These are phyloP conservation scores for Podila epigama DNA, from an alignment of 192 early-diverging fungal species.

Conservation along the genomic window DNA sequence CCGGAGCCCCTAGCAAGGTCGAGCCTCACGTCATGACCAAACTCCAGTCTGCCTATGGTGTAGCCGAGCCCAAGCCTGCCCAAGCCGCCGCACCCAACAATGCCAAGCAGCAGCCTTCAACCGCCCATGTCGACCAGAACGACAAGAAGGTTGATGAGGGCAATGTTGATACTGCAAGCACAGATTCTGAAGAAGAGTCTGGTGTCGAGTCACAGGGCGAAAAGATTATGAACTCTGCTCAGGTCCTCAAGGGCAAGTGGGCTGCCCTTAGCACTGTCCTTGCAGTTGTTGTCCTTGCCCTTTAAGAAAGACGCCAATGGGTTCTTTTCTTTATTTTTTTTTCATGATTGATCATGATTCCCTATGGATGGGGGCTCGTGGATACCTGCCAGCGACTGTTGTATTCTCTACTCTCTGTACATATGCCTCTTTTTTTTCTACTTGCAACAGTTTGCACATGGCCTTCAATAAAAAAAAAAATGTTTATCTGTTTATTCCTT, in stretches of 20 bases:
- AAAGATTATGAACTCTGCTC: neutral
- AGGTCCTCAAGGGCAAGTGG: slow-evolving; percentile 16
- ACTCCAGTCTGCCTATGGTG: slow-evolving; percentile 7
- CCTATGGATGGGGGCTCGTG: too few relatives aligned
- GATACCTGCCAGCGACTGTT: too few relatives aligned
- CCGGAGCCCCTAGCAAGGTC: slow-evolving; percentile 13
- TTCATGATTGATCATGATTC: too few relatives aligned
- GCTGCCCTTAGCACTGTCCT: slow-evolving; percentile 10
- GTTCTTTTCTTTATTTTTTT: too few relatives aligned
- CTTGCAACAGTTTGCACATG: too few relatives aligned
- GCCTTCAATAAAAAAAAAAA: too few relatives aligned
- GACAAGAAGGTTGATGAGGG: neutral
- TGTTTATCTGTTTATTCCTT: too few relatives aligned
- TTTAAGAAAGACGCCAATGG: slow-evolving; percentile 17
- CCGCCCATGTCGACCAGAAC: neutral
- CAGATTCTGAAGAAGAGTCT: neutral
- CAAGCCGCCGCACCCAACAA: neutral
- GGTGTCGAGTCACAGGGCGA: neutral
- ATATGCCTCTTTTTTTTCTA: too few relatives aligned
- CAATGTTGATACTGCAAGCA: neutral
- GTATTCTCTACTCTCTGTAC: too few relatives aligned
- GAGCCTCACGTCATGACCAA: slow-evolving; percentile 9
- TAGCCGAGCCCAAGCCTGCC: neutral
- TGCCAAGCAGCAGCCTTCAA: neutral
- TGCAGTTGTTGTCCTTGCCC: neutral